These are phyloP conservation scores for Imleria badia DNA, from an alignment of 768 basidiomycete genomes.

Conservation along the genomic window DNA sequence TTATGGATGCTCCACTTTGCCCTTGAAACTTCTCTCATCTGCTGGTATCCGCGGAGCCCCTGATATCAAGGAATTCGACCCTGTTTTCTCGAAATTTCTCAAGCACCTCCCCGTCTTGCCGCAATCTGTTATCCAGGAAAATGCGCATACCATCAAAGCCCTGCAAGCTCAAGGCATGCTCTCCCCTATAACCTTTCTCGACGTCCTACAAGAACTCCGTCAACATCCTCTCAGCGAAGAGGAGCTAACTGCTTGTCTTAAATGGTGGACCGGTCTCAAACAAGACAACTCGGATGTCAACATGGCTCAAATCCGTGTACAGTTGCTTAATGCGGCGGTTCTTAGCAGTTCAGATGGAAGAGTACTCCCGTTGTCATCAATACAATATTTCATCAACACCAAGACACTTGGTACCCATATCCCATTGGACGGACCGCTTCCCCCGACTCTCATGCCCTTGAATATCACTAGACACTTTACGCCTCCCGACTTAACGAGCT, in stretches of 20 bases:
- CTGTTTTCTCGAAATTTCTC: slow-evolving; percentile 70
- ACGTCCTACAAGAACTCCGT: slow-evolving; percentile 78
- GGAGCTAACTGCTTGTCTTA: slow-evolving; percentile 80
- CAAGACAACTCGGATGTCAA: slow-evolving; percentile 35
- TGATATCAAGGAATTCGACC: slow-evolving; percentile 57
- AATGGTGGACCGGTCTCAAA: slow-evolving; percentile 73
- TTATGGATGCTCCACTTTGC: slow-evolving; percentile 9
- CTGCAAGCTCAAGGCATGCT: slow-evolving; percentile 66
- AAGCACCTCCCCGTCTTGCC: slow-evolving; percentile 77
- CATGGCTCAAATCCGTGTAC: slow-evolving; percentile 47
- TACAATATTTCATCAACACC: slow-evolving; percentile 72
- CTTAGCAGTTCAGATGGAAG: slow-evolving; percentile 49
- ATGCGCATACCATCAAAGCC: slow-evolving; percentile 57
- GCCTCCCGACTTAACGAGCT: slow-evolving; percentile 50
- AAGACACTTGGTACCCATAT: slow-evolving; percentile 55
- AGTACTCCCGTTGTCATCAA: slow-evolving; percentile 65
- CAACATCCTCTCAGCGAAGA: slow-evolving; percentile 63
- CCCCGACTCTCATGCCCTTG: slow-evolving; percentile 7
- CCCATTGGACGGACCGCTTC: slow-evolving; percentile 14
- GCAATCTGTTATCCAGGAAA: slow-evolving; percentile 52
- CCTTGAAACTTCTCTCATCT: slow-evolving; percentile 10
- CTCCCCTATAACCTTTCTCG: slow-evolving; percentile 72
- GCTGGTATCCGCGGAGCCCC: slow-evolving; percentile 7
- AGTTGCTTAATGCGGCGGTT: slow-evolving; percentile 73
- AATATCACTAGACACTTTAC: slow-evolving; percentile 47